Base-by-base conservation (phyloP, 345 rosid species). In the Euphorbia peplus region DNA sequence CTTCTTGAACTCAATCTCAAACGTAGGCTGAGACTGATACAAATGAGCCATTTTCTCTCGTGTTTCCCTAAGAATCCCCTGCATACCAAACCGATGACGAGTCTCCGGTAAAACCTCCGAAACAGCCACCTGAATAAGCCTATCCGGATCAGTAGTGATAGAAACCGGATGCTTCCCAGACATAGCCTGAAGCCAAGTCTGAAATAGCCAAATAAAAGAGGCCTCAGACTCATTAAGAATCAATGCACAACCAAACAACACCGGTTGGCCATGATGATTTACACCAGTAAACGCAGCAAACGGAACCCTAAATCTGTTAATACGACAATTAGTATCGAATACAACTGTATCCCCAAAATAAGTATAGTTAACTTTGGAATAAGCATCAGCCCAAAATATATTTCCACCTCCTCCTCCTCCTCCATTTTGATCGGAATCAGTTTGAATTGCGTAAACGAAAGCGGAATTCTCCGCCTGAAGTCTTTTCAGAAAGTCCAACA, bases 201-300 rank as follows among this genome's bases (percentile, higher is more conserved):
- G 90, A 68, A 90, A 79, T 35, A 90, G 79, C 93, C 96, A 90
- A 15, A 73, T 51, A 65, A 88, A 83, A 5, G 88, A 86, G 64
- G 90, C 79, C 67, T 86, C 87, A 0, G 91, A 83, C 56, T 90
- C 91, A 66, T 82, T 84, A 51, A 83, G 62, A 48, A 90, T 63
- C 59, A 90, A 65, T 13, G 89, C 96, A 69, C 86, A 85, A 3
- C 96, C 96, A 51, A 90, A 84, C 75, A 90, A 79, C 58, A 86
- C 82, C 5, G 96, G 93, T 55, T 85, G 91, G 8, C 87, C 88
- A 30, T 90, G 96, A 75, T 90, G 91, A 73, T 90, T 90, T 52
- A 86, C 25, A 44, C 96, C 96, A 0, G 87, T 80, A 60, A 90
- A 86, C 1, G 96, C 85, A 29, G 85, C 93, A 72, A 90, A 84